A percentile compares a stretch with the other conserved stretches of the same genome.
Conservation (phyloP, 2,329 filamentous ascomycete species). For the Aspergillus tanneri region DNA sequence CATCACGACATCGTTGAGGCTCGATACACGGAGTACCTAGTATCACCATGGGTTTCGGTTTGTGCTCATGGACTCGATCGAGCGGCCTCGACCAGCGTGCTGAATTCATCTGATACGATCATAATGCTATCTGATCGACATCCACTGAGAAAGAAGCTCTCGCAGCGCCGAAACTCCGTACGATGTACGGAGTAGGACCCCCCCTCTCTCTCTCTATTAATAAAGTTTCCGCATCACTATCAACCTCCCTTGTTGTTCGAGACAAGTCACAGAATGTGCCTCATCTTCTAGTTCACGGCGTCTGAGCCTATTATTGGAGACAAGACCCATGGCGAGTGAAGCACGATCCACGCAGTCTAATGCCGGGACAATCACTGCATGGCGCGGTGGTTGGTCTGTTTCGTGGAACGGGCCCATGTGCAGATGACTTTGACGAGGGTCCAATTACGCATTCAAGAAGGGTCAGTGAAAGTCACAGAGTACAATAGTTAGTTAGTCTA, state of each 20-base stretch:
- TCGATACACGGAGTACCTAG: neutral
- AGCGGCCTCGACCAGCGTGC: no score
- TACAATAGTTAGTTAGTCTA: neutral
- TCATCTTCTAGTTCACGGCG: neutral
- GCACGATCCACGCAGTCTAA: slow-evolving; percentile 17
- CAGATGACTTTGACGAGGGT: slow-evolving; percentile 20
- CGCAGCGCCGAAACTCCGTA: no score
- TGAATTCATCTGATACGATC: no score
- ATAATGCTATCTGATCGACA: no score
- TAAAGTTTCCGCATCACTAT: neutral
- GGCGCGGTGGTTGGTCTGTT: slow-evolving; percentile 16
- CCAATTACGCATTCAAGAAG: slow-evolving; percentile 17
- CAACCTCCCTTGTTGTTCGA: neutral
- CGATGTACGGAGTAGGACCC: no score
- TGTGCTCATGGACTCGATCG: no score
- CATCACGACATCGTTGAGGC: neutral
- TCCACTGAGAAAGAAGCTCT: no score
- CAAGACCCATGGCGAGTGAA: slow-evolving; percentile 11
- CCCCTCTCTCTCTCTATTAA: no score
- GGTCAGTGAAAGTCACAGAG: slow-evolving; percentile 9
- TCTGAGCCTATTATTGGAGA: slow-evolving; percentile 13
- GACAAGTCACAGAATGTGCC: slow-evolving; percentile 3
- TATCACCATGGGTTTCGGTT: neutral
- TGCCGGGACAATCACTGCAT: slow-evolving; percentile 26
- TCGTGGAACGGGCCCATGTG: slow-evolving; percentile 13